These are phyloP conservation scores for Moniliella sp. DNA, from an alignment of 1,284 basidiomycete species.

Conservation along the genomic window DNA sequence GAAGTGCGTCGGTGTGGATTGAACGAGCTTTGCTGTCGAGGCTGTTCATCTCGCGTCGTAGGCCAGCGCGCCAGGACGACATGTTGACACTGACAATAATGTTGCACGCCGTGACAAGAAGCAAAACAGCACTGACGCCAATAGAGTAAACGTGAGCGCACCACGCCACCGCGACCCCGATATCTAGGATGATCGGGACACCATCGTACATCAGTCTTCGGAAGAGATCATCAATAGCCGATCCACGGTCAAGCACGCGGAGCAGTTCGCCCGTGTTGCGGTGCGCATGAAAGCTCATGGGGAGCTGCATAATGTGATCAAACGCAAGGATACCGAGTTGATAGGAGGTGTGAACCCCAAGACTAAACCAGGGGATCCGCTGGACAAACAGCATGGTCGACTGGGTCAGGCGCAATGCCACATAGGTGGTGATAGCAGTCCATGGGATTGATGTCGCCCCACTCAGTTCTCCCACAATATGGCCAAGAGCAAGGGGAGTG, in stretches of 20 bases:
- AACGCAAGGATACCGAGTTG: background rate
- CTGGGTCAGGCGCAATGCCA: slow-evolving; percentile 34
- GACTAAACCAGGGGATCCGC: slow-evolving; percentile 6
- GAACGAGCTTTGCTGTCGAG: slow-evolving; percentile 19
- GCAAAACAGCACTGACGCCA: slow-evolving; percentile 51
- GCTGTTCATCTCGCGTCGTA: slow-evolving; percentile 35
- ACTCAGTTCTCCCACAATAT: slow-evolving; percentile 47
- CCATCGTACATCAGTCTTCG: slow-evolving; percentile 45
- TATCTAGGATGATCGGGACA: slow-evolving; percentile 57
- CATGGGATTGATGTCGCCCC: slow-evolving; percentile 17
- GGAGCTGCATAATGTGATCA: slow-evolving; percentile 38
- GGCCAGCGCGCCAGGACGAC: slow-evolving; percentile 55
- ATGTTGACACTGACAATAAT: slow-evolving; percentile 45
- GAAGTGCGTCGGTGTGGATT: slow-evolving; percentile 23
- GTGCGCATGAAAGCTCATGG: slow-evolving; percentile 60
- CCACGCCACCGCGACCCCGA: slow-evolving; percentile 40
- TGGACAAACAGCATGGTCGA: slow-evolving; percentile 32
- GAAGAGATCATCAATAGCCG: slow-evolving; percentile 39
- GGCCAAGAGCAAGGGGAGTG: slow-evolving; percentile 52
- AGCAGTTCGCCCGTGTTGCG: slow-evolving; percentile 49
- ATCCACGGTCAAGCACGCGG: slow-evolving; percentile 46
- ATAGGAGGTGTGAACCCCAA: background rate
- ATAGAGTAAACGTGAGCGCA: slow-evolving; percentile 47
- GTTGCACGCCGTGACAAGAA: slow-evolving; percentile 54
- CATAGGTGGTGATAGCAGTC: slow-evolving; percentile 19